A percentile compares a stretch with the other conserved stretches of the same genome.
These are phyloP conservation scores for Capsicum rhomboideum DNA, from an alignment of 257 asterid genomes.

Conservation along the genomic window DNA sequence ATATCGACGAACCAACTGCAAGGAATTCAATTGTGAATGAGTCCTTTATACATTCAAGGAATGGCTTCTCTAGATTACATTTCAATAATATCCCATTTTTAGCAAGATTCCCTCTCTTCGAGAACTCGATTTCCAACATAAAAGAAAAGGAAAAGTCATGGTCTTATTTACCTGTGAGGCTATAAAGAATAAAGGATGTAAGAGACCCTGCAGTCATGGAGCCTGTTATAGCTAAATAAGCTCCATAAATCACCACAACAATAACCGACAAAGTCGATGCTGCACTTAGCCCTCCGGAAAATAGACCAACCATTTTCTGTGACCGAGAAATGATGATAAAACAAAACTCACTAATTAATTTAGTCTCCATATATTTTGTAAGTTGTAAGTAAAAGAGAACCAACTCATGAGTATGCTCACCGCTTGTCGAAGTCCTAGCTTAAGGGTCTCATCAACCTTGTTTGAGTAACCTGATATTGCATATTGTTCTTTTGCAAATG, in stretches of 20 bases:
- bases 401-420: slow-evolving; percentile 27
- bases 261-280: slow-evolving; percentile 77
- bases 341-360: neutral
- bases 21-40: neutral
- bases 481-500: slow-evolving; percentile 77
- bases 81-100: neutral
- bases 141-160: neutral
- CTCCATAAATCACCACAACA: slow-evolving; percentile 64
- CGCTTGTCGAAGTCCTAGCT: slow-evolving; percentile 77
- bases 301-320: slow-evolving; percentile 60
- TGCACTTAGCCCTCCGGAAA: slow-evolving; percentile 66
- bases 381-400: neutral
- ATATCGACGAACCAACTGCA: slow-evolving; percentile 72
- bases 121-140: neutral
- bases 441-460: slow-evolving; percentile 73
- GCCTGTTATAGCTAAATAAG: slow-evolving; percentile 69
- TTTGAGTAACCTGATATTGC: slow-evolving; percentile 57
- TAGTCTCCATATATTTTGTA: neutral
- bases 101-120: neutral
- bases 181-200: slow-evolving; percentile 77
- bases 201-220: slow-evolving; percentile 67
- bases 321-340: slow-evolving; percentile 6
- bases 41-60: neutral
- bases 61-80: neutral
- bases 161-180: slow-evolving; percentile 52